Conservation (phyloP, 2,329 filamentous ascomycete species). For the Arachnopeziza araneosa region DNA sequence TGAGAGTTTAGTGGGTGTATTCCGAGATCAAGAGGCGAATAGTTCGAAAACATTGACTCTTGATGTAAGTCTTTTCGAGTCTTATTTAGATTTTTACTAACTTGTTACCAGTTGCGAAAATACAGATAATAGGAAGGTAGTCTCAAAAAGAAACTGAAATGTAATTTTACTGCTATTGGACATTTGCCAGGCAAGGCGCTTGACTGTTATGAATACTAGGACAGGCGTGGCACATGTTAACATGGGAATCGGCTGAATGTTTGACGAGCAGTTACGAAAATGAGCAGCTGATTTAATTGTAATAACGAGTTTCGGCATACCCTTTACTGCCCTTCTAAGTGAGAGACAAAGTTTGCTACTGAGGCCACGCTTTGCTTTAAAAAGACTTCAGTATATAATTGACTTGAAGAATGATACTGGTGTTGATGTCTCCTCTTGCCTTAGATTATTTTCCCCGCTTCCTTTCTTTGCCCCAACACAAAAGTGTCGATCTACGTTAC, state of each 20-base stretch:
- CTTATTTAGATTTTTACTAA: background rate
- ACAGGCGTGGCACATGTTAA: background rate
- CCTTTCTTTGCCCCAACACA: too few relatives aligned
- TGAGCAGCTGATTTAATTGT: background rate
- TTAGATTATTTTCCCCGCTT: too few relatives aligned
- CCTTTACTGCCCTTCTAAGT: too few relatives aligned
- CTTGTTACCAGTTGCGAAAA: background rate
- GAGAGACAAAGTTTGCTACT: too few relatives aligned
- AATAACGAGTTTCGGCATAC: background rate
- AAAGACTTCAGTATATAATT: too few relatives aligned
- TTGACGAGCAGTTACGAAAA: background rate
- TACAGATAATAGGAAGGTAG: background rate
- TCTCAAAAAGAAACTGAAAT: background rate
- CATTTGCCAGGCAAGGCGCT: background rate
- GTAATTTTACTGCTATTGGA: background rate
- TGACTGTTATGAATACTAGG: background rate
- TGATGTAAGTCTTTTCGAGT: slow-evolving; percentile 68
- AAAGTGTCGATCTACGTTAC: too few relatives aligned
- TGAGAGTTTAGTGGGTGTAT: slow-evolving; percentile 91
- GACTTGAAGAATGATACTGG: too few relatives aligned
- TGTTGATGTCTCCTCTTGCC: too few relatives aligned
- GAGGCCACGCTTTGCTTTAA: too few relatives aligned
- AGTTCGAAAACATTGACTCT: slow-evolving; percentile 86
- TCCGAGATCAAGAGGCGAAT: slow-evolving; percentile 90
- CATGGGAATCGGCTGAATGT: background rate